Conservation (phyloP, 2,329 filamentous ascomycete genomes). For the Stromatinia cepivora region DNA sequence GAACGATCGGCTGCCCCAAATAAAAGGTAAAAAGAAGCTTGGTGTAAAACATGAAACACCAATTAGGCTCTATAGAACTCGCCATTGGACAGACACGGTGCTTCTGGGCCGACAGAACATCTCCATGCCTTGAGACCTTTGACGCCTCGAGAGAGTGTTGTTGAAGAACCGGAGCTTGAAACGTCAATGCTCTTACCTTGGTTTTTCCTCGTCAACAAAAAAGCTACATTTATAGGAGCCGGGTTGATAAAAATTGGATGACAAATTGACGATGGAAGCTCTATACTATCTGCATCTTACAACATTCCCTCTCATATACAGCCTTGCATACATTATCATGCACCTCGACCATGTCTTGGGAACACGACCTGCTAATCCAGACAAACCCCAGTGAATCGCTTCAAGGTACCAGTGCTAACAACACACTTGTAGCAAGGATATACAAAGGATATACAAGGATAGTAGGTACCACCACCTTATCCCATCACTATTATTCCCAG, state of each 20-base stretch:
- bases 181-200: not conserved
- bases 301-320: constrained; percentile 6
- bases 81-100: constrained; percentile 4
- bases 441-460: constrained; percentile 24
- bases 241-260: constrained; percentile 3
- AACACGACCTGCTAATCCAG: constrained; percentile 20
- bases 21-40: not conserved
- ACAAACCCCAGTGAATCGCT: constrained; percentile 19
- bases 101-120: not conserved
- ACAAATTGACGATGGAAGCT: not conserved
- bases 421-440: constrained; percentile 20
- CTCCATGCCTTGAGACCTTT: not conserved
- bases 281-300: not conserved
- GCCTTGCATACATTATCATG: constrained; percentile 26
- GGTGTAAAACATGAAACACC: constrained; percentile 10
- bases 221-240: constrained; percentile 11
- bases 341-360: constrained; percentile 23
- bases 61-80: not conserved
- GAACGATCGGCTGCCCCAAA: not conserved
- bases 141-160: not conserved
- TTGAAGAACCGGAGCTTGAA: constrained; percentile 15
- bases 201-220: not conserved
- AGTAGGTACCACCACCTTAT: constrained; percentile 23
- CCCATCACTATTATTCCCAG: constrained; percentile 19
- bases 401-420: constrained; percentile 10